Evolutionary conservation across 2,329 filamentous ascomycete species (phyloP), one percentile per base, ranked within the genome.

Genomic region (Pyricularia pennisetigena): DNA sequence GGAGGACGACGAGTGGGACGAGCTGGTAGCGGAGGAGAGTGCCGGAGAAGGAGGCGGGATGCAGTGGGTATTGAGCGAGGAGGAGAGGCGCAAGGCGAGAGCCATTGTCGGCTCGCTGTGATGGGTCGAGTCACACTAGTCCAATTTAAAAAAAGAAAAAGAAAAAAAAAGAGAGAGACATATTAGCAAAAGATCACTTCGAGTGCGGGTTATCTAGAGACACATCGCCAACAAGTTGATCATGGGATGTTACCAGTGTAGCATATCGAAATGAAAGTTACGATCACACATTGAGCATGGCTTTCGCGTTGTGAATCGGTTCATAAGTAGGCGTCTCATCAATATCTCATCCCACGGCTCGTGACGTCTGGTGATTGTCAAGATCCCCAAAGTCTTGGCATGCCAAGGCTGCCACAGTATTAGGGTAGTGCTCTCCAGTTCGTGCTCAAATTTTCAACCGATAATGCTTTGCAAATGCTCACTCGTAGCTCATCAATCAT

Each of bases 1-100:
- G 93, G 94, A 97, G 76, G 92, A 95, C 41, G 94, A 97, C 69
- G 94, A 97, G 78, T 97, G 93, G 91, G 91, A 94, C 65, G 93
- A 95, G 77, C 78, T 94, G 10, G 69, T 35, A 23, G 69, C 66
- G 23, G 65, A 69, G 54, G 66, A 62, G 12, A 24, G 57, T 12
- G 68, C 20, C 3, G 64, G 29, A 6, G 64, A 32, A 7, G n/a
- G 63, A 80, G 49, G 79, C 82, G 90, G 86, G 12, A 87, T 95
- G 74, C 83, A 85, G 66, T 93, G 90, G 90, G 85, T 89, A 64
- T 73, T 94, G 71, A 89, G 84, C 69, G 83, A 84, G 61, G 92
- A 94, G 69, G 93, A 97, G 80, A 87, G 90, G 76, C 83, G 82
- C 71, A 86, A 87, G 74, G 91, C 91, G 10, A 86, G 93, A 75